phyloP scores from a whole-genome alignment of 768 basidiomycete genomes.

The Pholiota conissans region DNA sequence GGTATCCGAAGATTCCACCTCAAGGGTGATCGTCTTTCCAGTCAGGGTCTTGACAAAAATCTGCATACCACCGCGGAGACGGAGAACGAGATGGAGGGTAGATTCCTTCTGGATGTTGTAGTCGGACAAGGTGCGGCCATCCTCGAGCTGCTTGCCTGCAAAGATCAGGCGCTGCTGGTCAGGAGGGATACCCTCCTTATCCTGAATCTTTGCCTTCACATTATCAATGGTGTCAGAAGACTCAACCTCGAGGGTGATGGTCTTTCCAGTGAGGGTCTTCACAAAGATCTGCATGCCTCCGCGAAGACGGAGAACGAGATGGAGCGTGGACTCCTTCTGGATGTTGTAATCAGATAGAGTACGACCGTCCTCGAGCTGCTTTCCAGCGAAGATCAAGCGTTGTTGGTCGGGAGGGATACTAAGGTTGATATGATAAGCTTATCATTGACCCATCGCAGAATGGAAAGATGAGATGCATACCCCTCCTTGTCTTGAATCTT shows the following conservation, averaged over 20 bases:
- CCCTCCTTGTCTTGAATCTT: slow-evolving; percentile 27
- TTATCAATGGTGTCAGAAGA: slow-evolving; percentile 24
- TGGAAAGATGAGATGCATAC: slow-evolving; percentile 8
- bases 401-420: slow-evolving; percentile 19
- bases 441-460: not conserved
- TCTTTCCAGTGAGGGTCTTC: slow-evolving; percentile 71
- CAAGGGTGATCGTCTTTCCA: slow-evolving; percentile 25
- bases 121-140: slow-evolving; percentile 20
- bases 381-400: slow-evolving; percentile 19
- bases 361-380: slow-evolving; percentile 19
- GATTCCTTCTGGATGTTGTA: slow-evolving; percentile 24
- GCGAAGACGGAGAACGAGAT: slow-evolving; percentile 16
- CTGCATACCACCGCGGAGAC: slow-evolving; percentile 23
- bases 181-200: slow-evolving; percentile 27
- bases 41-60: slow-evolving; percentile 27
- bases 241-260: slow-evolving; percentile 25
- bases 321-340: slow-evolving; percentile 19
- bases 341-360: slow-evolving; percentile 20
- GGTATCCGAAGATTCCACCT: slow-evolving; percentile 24
- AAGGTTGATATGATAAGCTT: slow-evolving; percentile 9
- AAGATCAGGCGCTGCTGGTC: slow-evolving; percentile 22
- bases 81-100: slow-evolving; percentile 20
- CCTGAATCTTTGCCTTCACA: slow-evolving; percentile 42
- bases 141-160: slow-evolving; percentile 22
- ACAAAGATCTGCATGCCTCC: slow-evolving; percentile 42